These are phyloP conservation scores for Russula virescens DNA, from an alignment of 768 basidiomycete genomes.

Conservation along the genomic window DNA sequence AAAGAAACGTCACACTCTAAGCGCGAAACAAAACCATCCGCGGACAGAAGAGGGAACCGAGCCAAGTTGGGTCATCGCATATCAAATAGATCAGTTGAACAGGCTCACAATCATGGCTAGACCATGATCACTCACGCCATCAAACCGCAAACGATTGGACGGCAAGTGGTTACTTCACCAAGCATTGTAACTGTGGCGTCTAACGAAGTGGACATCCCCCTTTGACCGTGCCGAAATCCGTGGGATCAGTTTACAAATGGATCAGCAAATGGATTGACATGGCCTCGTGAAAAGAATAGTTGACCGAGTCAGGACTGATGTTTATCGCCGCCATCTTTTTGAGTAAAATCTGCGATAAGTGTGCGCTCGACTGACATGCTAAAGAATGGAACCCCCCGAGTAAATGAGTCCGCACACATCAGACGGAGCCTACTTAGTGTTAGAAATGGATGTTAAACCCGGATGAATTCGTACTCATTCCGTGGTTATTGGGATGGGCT, in stretches of 20 bases:
- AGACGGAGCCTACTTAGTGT: neutral
- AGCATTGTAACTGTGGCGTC: neutral
- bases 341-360: neutral
- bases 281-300: neutral
- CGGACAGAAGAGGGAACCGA: neutral
- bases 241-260: neutral
- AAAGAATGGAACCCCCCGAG: neutral
- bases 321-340: neutral
- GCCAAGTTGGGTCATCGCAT: neutral
- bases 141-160: neutral
- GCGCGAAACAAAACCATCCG: neutral
- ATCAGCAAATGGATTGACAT: neutral
- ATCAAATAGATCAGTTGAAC: neutral
- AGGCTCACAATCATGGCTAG: neutral
- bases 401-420: neutral
- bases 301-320: neutral
- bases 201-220: neutral
- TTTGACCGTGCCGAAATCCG: neutral
- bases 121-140: neutral
- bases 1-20: neutral
- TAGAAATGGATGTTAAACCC: neutral
- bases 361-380: neutral
- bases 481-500: conserved; percentile 14
- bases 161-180: neutral
- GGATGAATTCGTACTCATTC: neutral